phyloP scores from a whole-genome alignment of 192 early-diverging fungal genomes.

The Umbelopsis sp. region DNA sequence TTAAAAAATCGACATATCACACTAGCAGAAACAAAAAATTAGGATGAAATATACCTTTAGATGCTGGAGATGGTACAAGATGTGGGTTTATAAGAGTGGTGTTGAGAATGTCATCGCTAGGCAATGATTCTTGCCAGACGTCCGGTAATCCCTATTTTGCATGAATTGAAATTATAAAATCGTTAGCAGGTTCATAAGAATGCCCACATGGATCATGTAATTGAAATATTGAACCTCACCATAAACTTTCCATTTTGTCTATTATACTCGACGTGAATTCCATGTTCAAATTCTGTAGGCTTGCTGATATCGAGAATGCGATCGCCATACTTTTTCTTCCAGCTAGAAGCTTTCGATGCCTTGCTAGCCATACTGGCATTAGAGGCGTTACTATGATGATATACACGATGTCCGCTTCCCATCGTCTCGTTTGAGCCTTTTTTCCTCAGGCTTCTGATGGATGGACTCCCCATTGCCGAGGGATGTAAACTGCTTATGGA shows the following conservation, averaged over 20 bases:
- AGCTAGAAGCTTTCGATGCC: constrained; percentile 23
- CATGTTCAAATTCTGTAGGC: constrained; percentile 57
- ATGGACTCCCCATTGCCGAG: constrained; percentile 16
- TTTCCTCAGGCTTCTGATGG: constrained; percentile 29
- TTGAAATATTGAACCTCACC: constrained; percentile 28
- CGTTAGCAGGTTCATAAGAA: neutral
- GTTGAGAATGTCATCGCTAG: constrained; percentile 54
- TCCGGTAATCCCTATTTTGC: constrained; percentile 49
- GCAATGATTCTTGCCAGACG: constrained; percentile 54
- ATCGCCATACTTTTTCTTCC: constrained; percentile 37
- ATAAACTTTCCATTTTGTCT: constrained; percentile 52
- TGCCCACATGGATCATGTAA: neutral
- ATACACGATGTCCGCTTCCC: constrained; percentile 20
- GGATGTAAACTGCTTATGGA: constrained; percentile 21
- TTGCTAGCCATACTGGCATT: constrained; percentile 30
- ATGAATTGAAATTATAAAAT: neutral
- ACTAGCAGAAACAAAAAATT: constrained; percentile 15
- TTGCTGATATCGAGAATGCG: constrained; percentile 55
- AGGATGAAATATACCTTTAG: constrained; percentile 14
- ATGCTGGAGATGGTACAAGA: constrained; percentile 48
- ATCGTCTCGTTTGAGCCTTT: constrained; percentile 29
- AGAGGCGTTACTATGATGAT: constrained; percentile 25
- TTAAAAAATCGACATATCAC: constrained; percentile 16
- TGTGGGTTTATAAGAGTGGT: constrained; percentile 56
- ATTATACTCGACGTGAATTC: constrained; percentile 60